Conservation (phyloP, 768 basidiomycete genomes). For the Imleria badia region DNA sequence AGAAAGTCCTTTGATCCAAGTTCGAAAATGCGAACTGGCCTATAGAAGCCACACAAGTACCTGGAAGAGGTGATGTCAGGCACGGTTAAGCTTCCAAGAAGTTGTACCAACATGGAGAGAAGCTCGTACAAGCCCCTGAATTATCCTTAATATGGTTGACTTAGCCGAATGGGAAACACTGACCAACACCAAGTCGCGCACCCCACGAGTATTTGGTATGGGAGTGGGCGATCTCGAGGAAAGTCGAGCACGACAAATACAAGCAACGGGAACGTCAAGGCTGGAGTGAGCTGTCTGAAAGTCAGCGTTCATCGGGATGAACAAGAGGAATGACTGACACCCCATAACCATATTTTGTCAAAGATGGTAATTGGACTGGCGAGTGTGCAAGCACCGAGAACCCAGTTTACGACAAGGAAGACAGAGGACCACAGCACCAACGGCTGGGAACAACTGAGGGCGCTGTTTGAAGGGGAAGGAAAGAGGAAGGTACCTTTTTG, state of each 20-base stretch:
- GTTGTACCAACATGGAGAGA: constrained; percentile 40
- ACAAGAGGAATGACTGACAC: constrained; percentile 35
- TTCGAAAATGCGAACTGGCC: constrained; percentile 30
- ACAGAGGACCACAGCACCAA: constrained; percentile 61
- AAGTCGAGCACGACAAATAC: constrained; percentile 69
- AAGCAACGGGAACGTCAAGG: constrained; percentile 60
- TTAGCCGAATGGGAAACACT: constrained; percentile 14
- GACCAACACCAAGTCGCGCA: constrained; percentile 67
- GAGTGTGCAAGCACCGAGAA: constrained; percentile 54
- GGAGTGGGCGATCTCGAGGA: constrained; percentile 56
- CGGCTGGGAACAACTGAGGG: constrained; percentile 31
- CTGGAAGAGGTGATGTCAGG: constrained; percentile 26
- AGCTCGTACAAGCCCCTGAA: constrained; percentile 60
- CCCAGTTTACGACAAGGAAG: constrained; percentile 72
- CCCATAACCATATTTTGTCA: constrained; percentile 66
- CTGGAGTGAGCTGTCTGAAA: constrained; percentile 48
- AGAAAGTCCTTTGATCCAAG: constrained; percentile 47
- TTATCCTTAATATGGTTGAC: constrained; percentile 10
- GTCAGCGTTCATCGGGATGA: background rate
- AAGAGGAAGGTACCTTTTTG: constrained; percentile 43
- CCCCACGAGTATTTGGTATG: constrained; percentile 63
- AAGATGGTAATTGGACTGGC: constrained; percentile 42
- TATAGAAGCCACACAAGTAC: constrained; percentile 45
- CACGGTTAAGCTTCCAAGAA: background rate
- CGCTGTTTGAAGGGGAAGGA: background rate